Base-by-base conservation (phyloP, 176 grass and related monocot species). In the Puya raimondii region DNA sequence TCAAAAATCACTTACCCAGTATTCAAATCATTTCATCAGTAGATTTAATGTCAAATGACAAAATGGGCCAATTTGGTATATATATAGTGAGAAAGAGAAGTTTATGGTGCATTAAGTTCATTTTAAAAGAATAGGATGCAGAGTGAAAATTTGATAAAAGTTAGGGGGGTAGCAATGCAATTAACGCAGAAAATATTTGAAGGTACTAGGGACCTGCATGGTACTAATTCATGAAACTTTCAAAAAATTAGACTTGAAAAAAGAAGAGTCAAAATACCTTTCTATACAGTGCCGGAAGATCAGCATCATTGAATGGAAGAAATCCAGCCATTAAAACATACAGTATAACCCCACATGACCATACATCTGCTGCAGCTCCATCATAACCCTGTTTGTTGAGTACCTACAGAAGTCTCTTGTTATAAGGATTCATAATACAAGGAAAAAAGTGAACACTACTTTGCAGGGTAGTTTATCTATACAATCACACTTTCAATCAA, bases 331-430 rank as follows among this genome's bases (percentile, higher is more conserved):
- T 92, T 80, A 97, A 89, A 83, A 97, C 84, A 63, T 76, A 97
- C 14, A 97, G 85, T 76, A 97, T 92, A 77, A 92, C 89, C 79
- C 94, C 94, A 75, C 94, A 97, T 65, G 94, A 97, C 94, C 94
- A 97, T 74, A 97, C 9, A 70, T 97, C 94, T 79, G 94, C 86
- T 72, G 86, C 84, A 71, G 94, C 87, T 80, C 94, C 94, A 74
- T 90, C 82, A 76, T 97, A 97, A 20, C 94, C 94, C 51, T 86
- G 50, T 15, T 79, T 68, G 66, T 78, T 77, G 50, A 97, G 82
- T 79, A 97, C 94, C 94, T 97, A 88, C 68, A 83, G 49, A 23
- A 74, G 49, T 13, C 23, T 50, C 26, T 33, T 49, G 52, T 11
- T 51, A 8, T 26, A 83, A 74, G 10, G 51, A 12, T 61, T 65